phyloP scores from a whole-genome alignment of 208 protist species.

The Leishmania lainsoni region DNA sequence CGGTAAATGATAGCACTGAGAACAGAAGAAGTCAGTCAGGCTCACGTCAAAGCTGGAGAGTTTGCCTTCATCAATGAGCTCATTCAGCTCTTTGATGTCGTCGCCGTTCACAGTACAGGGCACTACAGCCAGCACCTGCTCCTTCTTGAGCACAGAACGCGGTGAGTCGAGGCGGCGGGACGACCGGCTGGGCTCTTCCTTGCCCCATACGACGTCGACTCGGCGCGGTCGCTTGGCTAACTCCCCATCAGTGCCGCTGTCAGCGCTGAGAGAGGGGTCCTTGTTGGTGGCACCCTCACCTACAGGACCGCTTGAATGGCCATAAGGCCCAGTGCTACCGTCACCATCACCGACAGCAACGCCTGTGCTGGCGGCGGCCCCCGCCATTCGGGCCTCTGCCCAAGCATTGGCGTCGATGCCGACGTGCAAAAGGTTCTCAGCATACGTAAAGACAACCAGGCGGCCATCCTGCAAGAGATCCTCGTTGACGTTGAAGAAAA shows the following conservation, averaged over 20 bases:
- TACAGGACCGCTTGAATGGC: background rate
- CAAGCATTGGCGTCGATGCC: conserved; percentile 24
- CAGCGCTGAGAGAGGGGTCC: background rate
- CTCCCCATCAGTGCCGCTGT: background rate
- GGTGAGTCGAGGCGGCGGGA: conserved; percentile 20
- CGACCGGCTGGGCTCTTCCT: conserved; percentile 8
- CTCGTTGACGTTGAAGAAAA: conserved; percentile 57
- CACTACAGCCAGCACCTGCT: conserved; percentile 63
- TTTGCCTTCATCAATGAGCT: conserved; percentile 53
- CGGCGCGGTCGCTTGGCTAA: conserved; percentile 11
- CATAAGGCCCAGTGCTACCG: background rate
- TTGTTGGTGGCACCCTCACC: background rate
- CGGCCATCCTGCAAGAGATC: conserved; percentile 45
- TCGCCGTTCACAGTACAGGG: conserved; percentile 29
- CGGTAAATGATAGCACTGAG: conserved; percentile 58
- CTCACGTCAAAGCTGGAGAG: conserved; percentile 33
- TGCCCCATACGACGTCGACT: conserved; percentile 3
- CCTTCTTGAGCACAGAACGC: conserved; percentile 30
- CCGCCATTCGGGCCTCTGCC: conserved; percentile 23
- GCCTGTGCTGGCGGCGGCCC: background rate
- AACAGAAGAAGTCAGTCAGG: conserved; percentile 52
- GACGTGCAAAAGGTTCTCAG: conserved; percentile 40
- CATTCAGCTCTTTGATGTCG: conserved; percentile 72
- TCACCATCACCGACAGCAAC: background rate
- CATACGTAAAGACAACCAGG: conserved; percentile 56